A percentile compares a stretch with the other conserved stretches of the same genome.
These are phyloP conservation scores for Pharnaceum exiguum DNA, from an alignment of 148 eudicot species.

Conservation along the genomic window DNA sequence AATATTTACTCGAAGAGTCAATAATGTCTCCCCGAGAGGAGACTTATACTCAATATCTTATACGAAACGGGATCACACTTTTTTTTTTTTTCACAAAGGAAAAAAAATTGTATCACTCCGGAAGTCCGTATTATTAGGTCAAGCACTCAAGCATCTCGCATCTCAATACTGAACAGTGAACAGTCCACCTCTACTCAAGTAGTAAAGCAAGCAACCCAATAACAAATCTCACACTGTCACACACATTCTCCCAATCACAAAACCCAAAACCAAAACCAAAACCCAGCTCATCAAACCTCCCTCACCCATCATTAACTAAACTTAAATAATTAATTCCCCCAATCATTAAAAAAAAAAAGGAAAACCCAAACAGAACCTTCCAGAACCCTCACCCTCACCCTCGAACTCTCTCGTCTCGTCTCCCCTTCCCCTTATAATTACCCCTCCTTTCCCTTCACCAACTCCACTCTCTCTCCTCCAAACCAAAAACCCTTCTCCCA, in stretches of 20 bases:
- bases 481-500: neutral
- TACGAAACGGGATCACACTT: no score
- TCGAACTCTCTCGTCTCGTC: neutral
- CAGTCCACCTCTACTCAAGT: no score
- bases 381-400: neutral
- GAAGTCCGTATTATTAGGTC: no score
- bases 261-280: conserved; percentile 1
- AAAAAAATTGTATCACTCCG: no score
- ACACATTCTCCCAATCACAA: neutral
- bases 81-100: no score
- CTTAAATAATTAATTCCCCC: neutral
- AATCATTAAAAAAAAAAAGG: neutral
- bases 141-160: no score
- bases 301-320: neutral
- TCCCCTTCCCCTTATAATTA: neutral
- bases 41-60: no score
- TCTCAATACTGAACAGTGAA: no score
- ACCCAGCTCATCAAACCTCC: conserved; percentile 1
- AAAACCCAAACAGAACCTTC: neutral
- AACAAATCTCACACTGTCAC: neutral
- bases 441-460: neutral
- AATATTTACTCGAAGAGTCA: no score
- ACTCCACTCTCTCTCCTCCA: neutral
- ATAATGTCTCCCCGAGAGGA: no score
- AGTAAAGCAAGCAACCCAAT: no score